phyloP scores from a whole-genome alignment of 1,284 basidiomycete genomes.

The Ganoderma leucocontextum region DNA sequence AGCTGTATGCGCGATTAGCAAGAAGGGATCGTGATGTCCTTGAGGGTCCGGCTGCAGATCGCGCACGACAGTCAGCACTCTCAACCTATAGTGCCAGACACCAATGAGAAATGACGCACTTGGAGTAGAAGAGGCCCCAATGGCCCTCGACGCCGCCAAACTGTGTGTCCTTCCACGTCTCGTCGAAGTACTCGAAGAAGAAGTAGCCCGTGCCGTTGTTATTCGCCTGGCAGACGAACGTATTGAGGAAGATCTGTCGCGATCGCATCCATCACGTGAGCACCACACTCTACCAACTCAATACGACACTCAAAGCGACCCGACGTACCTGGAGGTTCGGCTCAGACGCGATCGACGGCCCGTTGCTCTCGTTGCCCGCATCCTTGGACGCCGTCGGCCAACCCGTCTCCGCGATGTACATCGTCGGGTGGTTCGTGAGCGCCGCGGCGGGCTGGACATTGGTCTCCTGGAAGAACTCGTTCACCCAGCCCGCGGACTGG shows the following conservation, averaged over 20 bases:
- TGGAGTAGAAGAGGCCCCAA: slow-evolving; percentile 71
- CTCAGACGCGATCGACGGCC: slow-evolving; percentile 72
- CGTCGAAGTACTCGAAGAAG: slow-evolving; percentile 88
- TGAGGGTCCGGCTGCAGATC: slow-evolving; percentile 29
- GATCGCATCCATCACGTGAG: background rate
- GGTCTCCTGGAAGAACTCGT: slow-evolving; percentile 62
- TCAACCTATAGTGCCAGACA: background rate
- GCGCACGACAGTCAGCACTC: background rate
- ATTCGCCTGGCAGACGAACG: slow-evolving; percentile 91
- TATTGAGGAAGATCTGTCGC: slow-evolving; percentile 72
- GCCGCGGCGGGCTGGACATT: slow-evolving; percentile 60
- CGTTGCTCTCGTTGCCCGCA: slow-evolving; percentile 63
- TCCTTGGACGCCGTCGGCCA: slow-evolving; percentile 85
- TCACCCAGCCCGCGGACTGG: slow-evolving; percentile 75
- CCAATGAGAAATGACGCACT: slow-evolving; percentile 46
- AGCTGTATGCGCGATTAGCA: slow-evolving; percentile 18
- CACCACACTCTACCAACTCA: background rate
- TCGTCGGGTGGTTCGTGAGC: slow-evolving; percentile 74
- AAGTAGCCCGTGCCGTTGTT: slow-evolving; percentile 84
- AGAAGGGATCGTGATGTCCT: slow-evolving; percentile 30
- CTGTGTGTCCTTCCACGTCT: slow-evolving; percentile 80
- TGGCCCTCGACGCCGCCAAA: slow-evolving; percentile 88
- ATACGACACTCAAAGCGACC: too few relatives aligned
- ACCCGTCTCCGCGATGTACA: slow-evolving; percentile 93
- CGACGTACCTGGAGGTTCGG: slow-evolving; percentile 60